A percentile compares a stretch with the other conserved stretches of the same genome.
These are phyloP conservation scores for Alnus glutinosa DNA, from an alignment of 306 rosid genomes.

Conservation along the genomic window DNA sequence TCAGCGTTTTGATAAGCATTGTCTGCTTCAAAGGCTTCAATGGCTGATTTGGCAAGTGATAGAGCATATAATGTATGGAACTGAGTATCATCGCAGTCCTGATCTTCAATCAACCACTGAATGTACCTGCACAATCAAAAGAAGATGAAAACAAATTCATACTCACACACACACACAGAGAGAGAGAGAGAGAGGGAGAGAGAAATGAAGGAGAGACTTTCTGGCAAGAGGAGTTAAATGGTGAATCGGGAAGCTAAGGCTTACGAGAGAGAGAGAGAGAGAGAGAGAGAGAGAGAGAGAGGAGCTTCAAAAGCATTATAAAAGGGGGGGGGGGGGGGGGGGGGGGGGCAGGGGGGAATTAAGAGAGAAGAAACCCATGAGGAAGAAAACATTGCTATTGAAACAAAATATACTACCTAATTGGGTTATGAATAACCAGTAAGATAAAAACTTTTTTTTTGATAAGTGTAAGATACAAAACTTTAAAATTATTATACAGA, in stretches of 20 bases:
- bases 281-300: not conserved
- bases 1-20: constrained; percentile 40
- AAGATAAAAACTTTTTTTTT: not conserved
- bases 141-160: constrained; percentile 12
- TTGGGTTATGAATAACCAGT: not conserved
- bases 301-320: not conserved
- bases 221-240: no score
- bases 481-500: not conserved
- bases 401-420: not conserved
- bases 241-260: no score
- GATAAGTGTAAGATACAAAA: not conserved
- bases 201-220: no score
- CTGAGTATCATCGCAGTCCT: constrained; percentile 68
- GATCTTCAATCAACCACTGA: constrained; percentile 97
- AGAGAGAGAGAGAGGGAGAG: no score
- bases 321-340: not conserved
- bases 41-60: constrained; percentile 87
- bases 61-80: constrained; percentile 91
- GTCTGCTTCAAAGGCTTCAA: constrained; percentile 62
- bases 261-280: not conserved
- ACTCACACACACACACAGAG: not conserved
- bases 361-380: not conserved
- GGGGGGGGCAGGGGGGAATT: no score
- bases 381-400: not conserved
- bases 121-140: constrained; percentile 62